A percentile compares a stretch with the other conserved stretches of the same genome.
Conservation (phyloP, 768 basidiomycete species). For the Gymnopilus dilepis region DNA sequence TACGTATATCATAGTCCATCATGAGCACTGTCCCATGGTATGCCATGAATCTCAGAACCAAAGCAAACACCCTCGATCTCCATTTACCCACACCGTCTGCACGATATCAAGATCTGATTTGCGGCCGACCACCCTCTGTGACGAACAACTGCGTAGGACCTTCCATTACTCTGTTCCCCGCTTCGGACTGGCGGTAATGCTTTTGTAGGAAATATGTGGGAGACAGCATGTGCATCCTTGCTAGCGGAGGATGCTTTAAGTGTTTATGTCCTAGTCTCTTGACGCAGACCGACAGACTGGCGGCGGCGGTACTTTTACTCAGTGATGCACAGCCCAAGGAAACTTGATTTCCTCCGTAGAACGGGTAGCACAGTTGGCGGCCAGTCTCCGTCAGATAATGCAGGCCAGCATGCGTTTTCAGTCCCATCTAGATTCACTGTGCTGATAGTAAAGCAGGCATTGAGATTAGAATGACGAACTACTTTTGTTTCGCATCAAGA, state of each 20-base stretch:
- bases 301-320: not conserved
- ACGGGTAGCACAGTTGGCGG: not conserved
- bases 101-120: not conserved
- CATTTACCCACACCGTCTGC: not conserved
- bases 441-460: too few relatives aligned
- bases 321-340: not conserved
- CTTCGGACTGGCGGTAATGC: not conserved
- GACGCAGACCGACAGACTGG: not conserved
- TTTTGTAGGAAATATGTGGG: not conserved
- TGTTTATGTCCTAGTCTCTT: not conserved
- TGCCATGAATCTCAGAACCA: not conserved
- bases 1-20: too few relatives aligned
- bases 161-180: not conserved
- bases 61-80: not conserved
- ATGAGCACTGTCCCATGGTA: conserved; percentile 4
- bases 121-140: not conserved
- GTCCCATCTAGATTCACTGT: too few relatives aligned
- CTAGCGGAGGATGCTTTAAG: not conserved
- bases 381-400: too few relatives aligned
- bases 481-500: too few relatives aligned
- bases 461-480: too few relatives aligned
- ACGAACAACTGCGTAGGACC: not conserved
- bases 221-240: not conserved
- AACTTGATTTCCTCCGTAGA: not conserved
- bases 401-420: too few relatives aligned